Evolutionary conservation across 192 early-diverging fungal genomes (phyloP).

Genomic region (Coemansia sp.): DNA sequence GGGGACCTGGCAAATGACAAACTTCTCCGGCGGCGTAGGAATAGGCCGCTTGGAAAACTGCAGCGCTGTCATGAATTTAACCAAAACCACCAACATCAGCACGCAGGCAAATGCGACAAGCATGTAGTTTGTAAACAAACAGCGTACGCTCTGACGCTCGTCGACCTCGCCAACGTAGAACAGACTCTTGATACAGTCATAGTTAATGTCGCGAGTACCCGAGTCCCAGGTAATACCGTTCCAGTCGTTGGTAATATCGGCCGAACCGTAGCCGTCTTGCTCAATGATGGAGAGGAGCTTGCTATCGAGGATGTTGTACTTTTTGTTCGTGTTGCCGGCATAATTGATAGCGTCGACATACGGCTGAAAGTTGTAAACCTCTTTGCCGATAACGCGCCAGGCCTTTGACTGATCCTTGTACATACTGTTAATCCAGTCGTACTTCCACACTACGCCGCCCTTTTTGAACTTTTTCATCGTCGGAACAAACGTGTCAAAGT

Average conservation of each 20-base stretch:
- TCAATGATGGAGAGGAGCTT: slow-evolving; percentile 34
- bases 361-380: slow-evolving; percentile 68
- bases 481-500: slow-evolving; percentile 21
- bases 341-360: slow-evolving; percentile 51
- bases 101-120: slow-evolving; percentile 76
- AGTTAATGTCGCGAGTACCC: slow-evolving; percentile 29
- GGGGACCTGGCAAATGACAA: slow-evolving; percentile 94
- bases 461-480: slow-evolving; percentile 54
- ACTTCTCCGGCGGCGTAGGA: slow-evolving; percentile 89
- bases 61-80: slow-evolving; percentile 79
- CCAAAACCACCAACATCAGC: slow-evolving; percentile 76
- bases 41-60: slow-evolving; percentile 71
- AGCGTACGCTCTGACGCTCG: slow-evolving; percentile 70
- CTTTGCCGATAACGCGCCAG: slow-evolving; percentile 64
- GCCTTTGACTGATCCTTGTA: slow-evolving; percentile 52
- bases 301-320: slow-evolving; percentile 60
- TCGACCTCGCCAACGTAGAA: slow-evolving; percentile 88
- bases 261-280: slow-evolving; percentile 51
- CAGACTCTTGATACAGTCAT: slow-evolving; percentile 79
- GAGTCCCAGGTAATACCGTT: slow-evolving; percentile 38
- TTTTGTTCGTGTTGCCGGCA: slow-evolving; percentile 31
- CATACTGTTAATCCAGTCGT: slow-evolving; percentile 59
- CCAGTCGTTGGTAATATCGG: slow-evolving; percentile 54
- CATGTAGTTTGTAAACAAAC: slow-evolving; percentile 86
- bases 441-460: slow-evolving; percentile 64